Conservation (phyloP, 2,329 filamentous ascomycete genomes). For the Penicillium crustosum region DNA sequence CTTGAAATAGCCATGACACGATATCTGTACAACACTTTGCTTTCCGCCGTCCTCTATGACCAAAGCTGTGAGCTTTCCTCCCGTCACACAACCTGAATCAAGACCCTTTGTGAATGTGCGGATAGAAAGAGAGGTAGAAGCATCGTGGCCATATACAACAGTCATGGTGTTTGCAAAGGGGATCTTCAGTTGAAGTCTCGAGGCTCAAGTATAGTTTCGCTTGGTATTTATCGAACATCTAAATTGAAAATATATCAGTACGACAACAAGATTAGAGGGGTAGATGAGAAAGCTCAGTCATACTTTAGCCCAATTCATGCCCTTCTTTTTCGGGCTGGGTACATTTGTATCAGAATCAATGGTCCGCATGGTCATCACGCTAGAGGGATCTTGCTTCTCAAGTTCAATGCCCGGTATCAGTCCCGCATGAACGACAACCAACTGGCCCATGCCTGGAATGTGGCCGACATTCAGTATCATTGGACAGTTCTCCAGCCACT, state of each 20-base stretch:
- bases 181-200: constrained; percentile 17
- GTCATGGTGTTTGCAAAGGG: constrained; percentile 52
- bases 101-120: constrained; percentile 76
- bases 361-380: constrained; percentile 90
- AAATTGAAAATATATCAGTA: neutral
- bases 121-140: constrained; percentile 67
- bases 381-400: constrained; percentile 70
- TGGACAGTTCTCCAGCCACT: constrained; percentile 70
- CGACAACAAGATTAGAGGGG: neutral
- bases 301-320: constrained; percentile 66
- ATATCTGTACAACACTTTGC: constrained; percentile 44
- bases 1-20: constrained; percentile 38
- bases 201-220: constrained; percentile 28
- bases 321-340: constrained; percentile 53
- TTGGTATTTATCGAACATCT: constrained; percentile 55
- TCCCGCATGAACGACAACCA: constrained; percentile 82
- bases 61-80: constrained; percentile 72
- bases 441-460: constrained; percentile 59
- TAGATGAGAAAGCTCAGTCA: constrained; percentile 9
- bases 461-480: constrained; percentile 74
- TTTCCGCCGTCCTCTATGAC: constrained; percentile 63
- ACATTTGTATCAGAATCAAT: constrained; percentile 64
- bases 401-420: constrained; percentile 73
- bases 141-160: constrained; percentile 86
- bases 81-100: constrained; percentile 78